phyloP scores from a whole-genome alignment of 306 rosid species.

The Inga laurina region DNA sequence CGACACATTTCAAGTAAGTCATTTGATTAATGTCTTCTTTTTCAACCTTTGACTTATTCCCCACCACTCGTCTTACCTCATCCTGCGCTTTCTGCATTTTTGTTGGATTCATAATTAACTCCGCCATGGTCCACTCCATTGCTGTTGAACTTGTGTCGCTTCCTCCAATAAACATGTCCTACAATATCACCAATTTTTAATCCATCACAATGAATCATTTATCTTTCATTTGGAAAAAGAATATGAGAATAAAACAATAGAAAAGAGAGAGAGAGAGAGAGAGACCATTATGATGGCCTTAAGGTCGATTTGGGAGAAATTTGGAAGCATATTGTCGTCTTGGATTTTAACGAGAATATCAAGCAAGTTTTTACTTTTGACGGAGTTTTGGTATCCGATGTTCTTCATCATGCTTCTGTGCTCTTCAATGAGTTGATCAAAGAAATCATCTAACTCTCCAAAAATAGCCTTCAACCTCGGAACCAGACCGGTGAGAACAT shows the following conservation, averaged over 20 bases:
- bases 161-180: conserved; percentile 66
- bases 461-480: conserved; percentile 16
- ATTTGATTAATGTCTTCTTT: too few relatives aligned
- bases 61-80: conserved; percentile 56
- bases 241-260: too few relatives aligned
- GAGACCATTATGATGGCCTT: conserved; percentile 35
- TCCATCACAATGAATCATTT: too few relatives aligned
- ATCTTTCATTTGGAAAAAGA: too few relatives aligned
- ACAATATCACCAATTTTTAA: background rate
- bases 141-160: conserved; percentile 34
- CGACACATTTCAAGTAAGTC: too few relatives aligned
- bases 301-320: conserved; percentile 30
- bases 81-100: conserved; percentile 58
- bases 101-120: conserved; percentile 43
- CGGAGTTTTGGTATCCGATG: background rate
- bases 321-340: background rate
- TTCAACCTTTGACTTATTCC: background rate
- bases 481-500: conserved; percentile 31
- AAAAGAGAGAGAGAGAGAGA: background rate
- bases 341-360: conserved; percentile 38
- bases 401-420: background rate
- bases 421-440: conserved; percentile 25
- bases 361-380: conserved; percentile 24
- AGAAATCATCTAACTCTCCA: conserved; percentile 25
- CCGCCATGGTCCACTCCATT: conserved; percentile 56